Evolutionary conservation across 1,284 basidiomycete genomes (phyloP).

Genomic region (Sparassis latifolia): DNA sequence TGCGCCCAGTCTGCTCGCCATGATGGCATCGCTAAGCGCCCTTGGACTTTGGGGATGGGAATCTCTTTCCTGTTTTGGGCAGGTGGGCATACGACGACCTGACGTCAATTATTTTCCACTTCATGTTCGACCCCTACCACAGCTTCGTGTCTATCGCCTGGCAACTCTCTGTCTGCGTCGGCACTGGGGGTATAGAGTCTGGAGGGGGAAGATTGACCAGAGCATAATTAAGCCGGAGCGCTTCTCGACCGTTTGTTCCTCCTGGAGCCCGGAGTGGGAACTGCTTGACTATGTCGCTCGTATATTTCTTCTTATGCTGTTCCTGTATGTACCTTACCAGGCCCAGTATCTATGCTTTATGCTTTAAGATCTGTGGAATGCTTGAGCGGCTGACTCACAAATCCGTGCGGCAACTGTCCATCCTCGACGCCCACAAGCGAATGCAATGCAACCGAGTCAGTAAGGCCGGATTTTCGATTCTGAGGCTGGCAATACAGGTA

Average conservation of each 20-base stretch:
- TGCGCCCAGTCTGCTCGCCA: not conserved
- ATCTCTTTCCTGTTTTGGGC: not conserved
- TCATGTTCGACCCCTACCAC: conserved; percentile 29
- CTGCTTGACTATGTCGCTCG: conserved; percentile 73
- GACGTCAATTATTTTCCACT: conserved; percentile 6
- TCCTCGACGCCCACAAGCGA: too few relatives aligned
- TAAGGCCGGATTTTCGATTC: too few relatives aligned
- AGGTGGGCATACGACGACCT: not conserved
- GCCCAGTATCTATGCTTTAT: too few relatives aligned
- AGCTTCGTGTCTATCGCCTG: conserved; percentile 26
- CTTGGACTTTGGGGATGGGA: not conserved
- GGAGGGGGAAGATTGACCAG: conserved; percentile 35
- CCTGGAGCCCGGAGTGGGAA: conserved; percentile 40
- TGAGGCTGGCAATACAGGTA: too few relatives aligned
- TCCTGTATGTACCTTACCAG: too few relatives aligned
- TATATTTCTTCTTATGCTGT: conserved; percentile 31
- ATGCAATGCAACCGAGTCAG: too few relatives aligned
- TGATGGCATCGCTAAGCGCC: not conserved
- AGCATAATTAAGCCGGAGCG: conserved; percentile 80
- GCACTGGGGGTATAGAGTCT: conserved; percentile 43
- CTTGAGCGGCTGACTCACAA: too few relatives aligned
- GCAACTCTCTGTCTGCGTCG: conserved; percentile 38
- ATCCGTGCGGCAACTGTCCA: too few relatives aligned
- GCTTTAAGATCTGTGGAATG: too few relatives aligned
- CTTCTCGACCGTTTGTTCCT: conserved; percentile 35